Percentiles rank a stretch among this genome's conserved stretches.
Conservation (phyloP, 2,329 filamentous ascomycete genomes). For the Penicillium sp. region DNA sequence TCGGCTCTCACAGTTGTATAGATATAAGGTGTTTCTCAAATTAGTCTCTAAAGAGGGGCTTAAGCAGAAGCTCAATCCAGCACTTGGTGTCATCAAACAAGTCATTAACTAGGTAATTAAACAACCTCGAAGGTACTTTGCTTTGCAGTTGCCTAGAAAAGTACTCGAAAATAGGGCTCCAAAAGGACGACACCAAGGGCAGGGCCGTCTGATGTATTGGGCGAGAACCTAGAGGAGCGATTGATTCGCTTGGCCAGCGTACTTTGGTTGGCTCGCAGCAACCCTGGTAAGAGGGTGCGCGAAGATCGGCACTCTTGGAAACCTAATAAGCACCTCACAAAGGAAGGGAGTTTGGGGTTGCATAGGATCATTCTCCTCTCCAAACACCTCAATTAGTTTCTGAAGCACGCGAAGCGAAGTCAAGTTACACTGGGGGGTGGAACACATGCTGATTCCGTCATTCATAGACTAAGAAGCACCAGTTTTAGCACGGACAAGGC, state of each 20-base stretch:
- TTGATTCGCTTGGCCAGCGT: neutral
- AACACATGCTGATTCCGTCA: neutral
- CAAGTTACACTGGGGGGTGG: neutral
- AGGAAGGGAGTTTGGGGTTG: neutral
- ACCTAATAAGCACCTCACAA: slow-evolving; percentile 6
- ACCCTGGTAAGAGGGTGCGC: slow-evolving; percentile 1
- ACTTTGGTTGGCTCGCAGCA: neutral
- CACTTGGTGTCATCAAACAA: no score
- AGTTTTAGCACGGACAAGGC: neutral
- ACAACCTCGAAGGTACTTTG: no score
- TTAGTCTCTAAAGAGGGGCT: no score
- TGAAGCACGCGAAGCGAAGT: neutral
- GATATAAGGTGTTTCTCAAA: no score
- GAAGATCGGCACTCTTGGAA: slow-evolving; percentile 12
- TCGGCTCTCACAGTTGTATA: no score
- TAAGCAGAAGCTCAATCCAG: no score
- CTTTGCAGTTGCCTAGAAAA: no score
- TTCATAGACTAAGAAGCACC: neutral
- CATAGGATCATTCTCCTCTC: neutral
- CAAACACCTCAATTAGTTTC: neutral
- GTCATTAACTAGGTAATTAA: no score
- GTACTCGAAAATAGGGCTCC: no score
- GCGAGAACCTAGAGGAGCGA: neutral
- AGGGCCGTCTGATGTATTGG: no score
- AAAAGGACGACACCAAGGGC: no score